phyloP scores from a whole-genome alignment of 768 basidiomycete species.

The Kwoniella pini region DNA sequence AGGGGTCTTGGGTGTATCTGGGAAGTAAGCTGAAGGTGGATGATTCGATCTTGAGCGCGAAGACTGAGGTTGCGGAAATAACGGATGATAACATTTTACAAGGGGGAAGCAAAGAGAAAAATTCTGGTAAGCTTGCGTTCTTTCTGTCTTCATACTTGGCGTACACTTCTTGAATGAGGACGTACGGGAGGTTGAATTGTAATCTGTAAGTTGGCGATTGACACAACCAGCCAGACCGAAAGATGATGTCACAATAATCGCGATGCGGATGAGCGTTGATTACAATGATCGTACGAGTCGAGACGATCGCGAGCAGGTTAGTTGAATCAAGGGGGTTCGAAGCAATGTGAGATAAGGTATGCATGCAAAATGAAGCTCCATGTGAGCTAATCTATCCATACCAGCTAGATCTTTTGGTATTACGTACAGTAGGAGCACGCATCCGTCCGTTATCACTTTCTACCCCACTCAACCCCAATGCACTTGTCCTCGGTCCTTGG shows the following conservation, averaged over 20 bases:
- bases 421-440: slow-evolving; percentile 44
- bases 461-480: slow-evolving; percentile 34
- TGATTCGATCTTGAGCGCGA: slow-evolving; percentile 17
- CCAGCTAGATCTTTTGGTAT: slow-evolving; percentile 18
- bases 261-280: too few species aligned
- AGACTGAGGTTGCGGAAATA: slow-evolving; percentile 4
- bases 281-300: too few species aligned
- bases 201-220: slow-evolving; percentile 25
- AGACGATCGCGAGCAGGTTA: too few species aligned
- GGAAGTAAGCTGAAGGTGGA: slow-evolving; percentile 15
- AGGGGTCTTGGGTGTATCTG: background rate
- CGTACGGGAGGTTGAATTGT: slow-evolving; percentile 49
- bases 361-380: background rate
- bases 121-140: slow-evolving; percentile 14
- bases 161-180: slow-evolving; percentile 14
- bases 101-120: slow-evolving; percentile 9
- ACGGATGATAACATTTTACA: background rate
- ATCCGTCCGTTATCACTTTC: slow-evolving; percentile 20
- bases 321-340: too few species aligned
- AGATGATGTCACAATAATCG: too few species aligned
- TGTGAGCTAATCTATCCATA: slow-evolving; percentile 7
- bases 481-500: slow-evolving; percentile 28
- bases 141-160: slow-evolving; percentile 12
- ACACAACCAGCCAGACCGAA: too few species aligned
- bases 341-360: background rate